Conservation (phyloP, 2,329 filamentous ascomycete species). For the Chrysoporthe cubensis region DNA sequence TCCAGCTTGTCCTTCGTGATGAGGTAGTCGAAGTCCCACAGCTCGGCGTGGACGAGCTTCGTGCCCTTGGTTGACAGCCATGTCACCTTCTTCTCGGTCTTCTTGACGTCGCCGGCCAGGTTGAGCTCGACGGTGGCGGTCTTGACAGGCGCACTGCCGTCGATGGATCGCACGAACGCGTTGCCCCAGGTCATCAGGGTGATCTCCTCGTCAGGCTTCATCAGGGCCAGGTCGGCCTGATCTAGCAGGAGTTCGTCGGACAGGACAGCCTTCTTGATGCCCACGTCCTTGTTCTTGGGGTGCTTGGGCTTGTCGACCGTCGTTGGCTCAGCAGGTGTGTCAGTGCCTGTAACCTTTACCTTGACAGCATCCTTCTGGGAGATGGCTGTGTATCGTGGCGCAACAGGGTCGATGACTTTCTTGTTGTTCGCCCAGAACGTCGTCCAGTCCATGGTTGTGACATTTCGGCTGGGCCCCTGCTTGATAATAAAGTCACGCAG, state of each 20-base stretch:
- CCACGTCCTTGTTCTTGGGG: conserved; percentile 84
- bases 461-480: conserved; percentile 82
- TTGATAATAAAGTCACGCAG: conserved; percentile 83
- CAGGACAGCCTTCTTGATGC: conserved; percentile 83
- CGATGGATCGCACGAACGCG: conserved; percentile 73
- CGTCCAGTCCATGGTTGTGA: conserved; percentile 83
- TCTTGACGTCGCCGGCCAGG: conserved; percentile 89
- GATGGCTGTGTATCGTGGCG: conserved; percentile 75
- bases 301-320: conserved; percentile 83
- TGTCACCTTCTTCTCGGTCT: conserved; percentile 94
- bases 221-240: conserved; percentile 81
- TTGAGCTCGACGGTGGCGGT: conserved; percentile 83
- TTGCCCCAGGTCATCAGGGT: conserved; percentile 98
- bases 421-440: conserved; percentile 76
- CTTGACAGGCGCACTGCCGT: conserved; percentile 63
- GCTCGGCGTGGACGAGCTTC: conserved; percentile 77
- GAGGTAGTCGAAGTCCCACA: conserved; percentile 94
- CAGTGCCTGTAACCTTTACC: conserved; percentile 69
- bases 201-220: conserved; percentile 86
- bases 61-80: conserved; percentile 82
- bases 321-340: conserved; percentile 64
- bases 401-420: conserved; percentile 79
- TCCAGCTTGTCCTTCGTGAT: conserved; percentile 94
- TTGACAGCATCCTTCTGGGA: conserved; percentile 72
- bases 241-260: conserved; percentile 78